Conservation (phyloP, 768 basidiomycete genomes). For the Cystobasidium onofrii region DNA sequence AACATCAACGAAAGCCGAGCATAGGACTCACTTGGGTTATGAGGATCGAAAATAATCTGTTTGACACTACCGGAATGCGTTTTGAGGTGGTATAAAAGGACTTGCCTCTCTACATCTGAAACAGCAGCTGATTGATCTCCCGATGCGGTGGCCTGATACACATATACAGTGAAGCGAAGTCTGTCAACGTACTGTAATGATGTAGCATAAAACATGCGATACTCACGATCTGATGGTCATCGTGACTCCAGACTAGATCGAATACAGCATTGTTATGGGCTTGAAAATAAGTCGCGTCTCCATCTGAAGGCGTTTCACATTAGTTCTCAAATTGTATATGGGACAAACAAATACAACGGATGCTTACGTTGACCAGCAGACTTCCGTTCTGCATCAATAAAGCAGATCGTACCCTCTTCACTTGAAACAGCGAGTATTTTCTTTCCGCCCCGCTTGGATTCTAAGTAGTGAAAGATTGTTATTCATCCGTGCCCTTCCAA, state of each 20-base stretch:
- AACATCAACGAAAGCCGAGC: too few relatives aligned
- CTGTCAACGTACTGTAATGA: too few relatives aligned
- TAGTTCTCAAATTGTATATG: too few relatives aligned
- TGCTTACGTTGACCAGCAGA: slow-evolving; percentile 34
- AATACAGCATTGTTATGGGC: slow-evolving; percentile 44
- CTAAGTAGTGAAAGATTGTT: slow-evolving; percentile 3
- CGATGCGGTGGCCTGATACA: slow-evolving; percentile 43
- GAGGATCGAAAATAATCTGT: slow-evolving; percentile 41
- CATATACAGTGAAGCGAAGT: neutral
- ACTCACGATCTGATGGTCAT: slow-evolving; percentile 40
- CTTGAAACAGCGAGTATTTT: slow-evolving; percentile 38
- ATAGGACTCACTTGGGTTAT: slow-evolving; percentile 40
- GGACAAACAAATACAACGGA: neutral
- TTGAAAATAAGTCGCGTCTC: slow-evolving; percentile 28
- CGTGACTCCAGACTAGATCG: slow-evolving; percentile 42
- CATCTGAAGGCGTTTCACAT: too few relatives aligned
- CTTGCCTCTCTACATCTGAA: slow-evolving; percentile 37
- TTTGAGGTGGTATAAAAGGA: slow-evolving; percentile 30
- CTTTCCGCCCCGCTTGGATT: slow-evolving; percentile 37
- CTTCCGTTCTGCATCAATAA: slow-evolving; percentile 36
- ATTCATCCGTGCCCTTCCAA: neutral
- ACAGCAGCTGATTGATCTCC: slow-evolving; percentile 42
- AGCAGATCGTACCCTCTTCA: slow-evolving; percentile 42
- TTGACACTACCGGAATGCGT: slow-evolving; percentile 43
- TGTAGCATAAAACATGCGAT: too few relatives aligned